Conservation (phyloP, 2,329 filamentous ascomycete species). For the Cordyceps cateniannulata region DNA sequence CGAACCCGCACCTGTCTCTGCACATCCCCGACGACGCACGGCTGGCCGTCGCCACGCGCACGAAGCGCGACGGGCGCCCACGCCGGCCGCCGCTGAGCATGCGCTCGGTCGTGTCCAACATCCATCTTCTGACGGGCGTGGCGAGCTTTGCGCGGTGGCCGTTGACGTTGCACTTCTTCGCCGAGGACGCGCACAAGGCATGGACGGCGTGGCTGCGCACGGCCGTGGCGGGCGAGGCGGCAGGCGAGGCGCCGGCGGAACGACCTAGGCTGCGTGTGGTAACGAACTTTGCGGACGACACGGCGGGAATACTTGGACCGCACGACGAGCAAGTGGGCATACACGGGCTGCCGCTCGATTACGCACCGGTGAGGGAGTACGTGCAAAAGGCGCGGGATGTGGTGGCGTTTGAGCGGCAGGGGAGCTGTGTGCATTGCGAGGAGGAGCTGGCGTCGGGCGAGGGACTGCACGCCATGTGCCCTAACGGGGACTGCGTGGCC, state of each 20-base stretch:
- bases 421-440: conserved; percentile 47
- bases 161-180: conserved; percentile 72
- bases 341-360: conserved; percentile 48
- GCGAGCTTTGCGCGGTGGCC: conserved; percentile 81
- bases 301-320: not conserved
- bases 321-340: conserved; percentile 34
- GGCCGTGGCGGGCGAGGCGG: no score
- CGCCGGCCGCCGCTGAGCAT: conserved; percentile 55
- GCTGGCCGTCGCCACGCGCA: conserved; percentile 45
- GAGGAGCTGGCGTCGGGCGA: conserved; percentile 36
- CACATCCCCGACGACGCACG: conserved; percentile 64
- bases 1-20: conserved; percentile 72
- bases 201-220: conserved; percentile 61
- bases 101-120: conserved; percentile 65
- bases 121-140: conserved; percentile 74
- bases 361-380: conserved; percentile 45
- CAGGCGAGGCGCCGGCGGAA: conserved; percentile 24
- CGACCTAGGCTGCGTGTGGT: conserved; percentile 45
- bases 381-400: conserved; percentile 49
- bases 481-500: conserved; percentile 45
- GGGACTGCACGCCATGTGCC: conserved; percentile 52
- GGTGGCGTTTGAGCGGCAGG: conserved; percentile 50
- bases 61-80: conserved; percentile 48
- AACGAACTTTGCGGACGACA: conserved; percentile 42
- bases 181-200: conserved; percentile 56